A percentile compares a stretch with the other conserved stretches of the same genome.
Evolutionary conservation across 345 rosid genomes (phyloP).

Genomic region (Gossypium bickii): DNA sequence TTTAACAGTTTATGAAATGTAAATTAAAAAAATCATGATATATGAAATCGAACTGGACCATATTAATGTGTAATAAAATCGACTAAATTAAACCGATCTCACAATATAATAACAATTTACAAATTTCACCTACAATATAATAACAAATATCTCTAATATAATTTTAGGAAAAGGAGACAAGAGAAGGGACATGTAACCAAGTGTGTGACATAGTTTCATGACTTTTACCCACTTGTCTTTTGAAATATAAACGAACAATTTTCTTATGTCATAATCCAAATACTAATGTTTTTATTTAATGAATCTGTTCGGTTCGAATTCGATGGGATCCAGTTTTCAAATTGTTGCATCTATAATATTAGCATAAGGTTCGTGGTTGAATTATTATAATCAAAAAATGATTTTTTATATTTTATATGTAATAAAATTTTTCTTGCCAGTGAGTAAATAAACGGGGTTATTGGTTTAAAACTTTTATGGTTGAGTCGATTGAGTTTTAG

Average conservation of each 20-base stretch:
- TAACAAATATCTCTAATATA: background rate
- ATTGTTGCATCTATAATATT: background rate
- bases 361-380: background rate
- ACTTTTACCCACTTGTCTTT: slow-evolving; percentile 8
- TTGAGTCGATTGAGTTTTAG: too few species aligned
- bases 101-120: too few species aligned
- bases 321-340: slow-evolving; percentile 6
- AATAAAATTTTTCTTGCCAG: background rate
- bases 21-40: too few species aligned
- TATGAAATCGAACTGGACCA: too few species aligned
- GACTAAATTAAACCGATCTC: too few species aligned
- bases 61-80: too few species aligned
- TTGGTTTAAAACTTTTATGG: too few species aligned
- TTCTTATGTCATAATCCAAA: background rate
- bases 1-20: too few species aligned
- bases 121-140: too few species aligned
- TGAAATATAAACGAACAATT: background rate
- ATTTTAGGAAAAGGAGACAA: background rate
- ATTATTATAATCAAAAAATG: too few species aligned
- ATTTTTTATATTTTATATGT: background rate
- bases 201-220: slow-evolving; percentile 9
- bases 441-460: too few species aligned
- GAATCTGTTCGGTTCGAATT: slow-evolving; percentile 22
- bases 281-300: background rate
- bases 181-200: background rate